Evolutionary conservation across 345 rosid species (phyloP), one percentile per base, ranked within the genome.

Genomic region (Trapa incisa): DNA sequence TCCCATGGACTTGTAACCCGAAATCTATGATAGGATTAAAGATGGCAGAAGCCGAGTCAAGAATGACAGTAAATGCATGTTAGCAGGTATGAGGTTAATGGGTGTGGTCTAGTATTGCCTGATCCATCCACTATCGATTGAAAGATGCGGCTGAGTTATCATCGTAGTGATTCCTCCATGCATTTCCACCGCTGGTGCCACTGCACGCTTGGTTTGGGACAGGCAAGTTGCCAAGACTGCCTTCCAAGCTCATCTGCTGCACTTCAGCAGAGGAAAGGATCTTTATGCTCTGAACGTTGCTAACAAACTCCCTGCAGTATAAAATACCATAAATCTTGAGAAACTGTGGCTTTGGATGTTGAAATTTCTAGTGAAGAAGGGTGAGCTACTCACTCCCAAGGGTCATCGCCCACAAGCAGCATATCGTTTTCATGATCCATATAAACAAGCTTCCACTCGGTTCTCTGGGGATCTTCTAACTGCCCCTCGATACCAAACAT

Each of bases 401-500:
- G 99, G 74, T 94, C 97, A 64, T 94, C 99, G 2, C 99, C 99
- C 52, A 91, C 96, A 36, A 91, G 99, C 62, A 94, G 73, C 67
- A 94, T 89, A 72, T 94, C 97, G 56, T 91, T 91, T 73, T 94
- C 99, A 50, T 84, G 97, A 76, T 94, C 99, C 3, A 90, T 85
- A 67, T 87, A 94, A 29, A 94, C 97, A 61, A 94, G 81, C 79
- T 94, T 89, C 97, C 97, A 91, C 39, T 89, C 96, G 15, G 95
- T 89, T 71, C 87, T 83, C 74, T 84, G 92, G 2, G 88, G 96
- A 81, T 87, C 97, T 79, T 91, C 97, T 41, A 94, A 81, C 81
- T 89, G 96, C 63, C 96, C 93, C 79, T 91, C 96, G 14, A 91
- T 87, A 6, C 96, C 96, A 73, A 94, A 94, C 99, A 91, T 91